These are phyloP conservation scores for Phlebopus sp. DNA, from an alignment of 1,284 basidiomycete species.

Conservation along the genomic window DNA sequence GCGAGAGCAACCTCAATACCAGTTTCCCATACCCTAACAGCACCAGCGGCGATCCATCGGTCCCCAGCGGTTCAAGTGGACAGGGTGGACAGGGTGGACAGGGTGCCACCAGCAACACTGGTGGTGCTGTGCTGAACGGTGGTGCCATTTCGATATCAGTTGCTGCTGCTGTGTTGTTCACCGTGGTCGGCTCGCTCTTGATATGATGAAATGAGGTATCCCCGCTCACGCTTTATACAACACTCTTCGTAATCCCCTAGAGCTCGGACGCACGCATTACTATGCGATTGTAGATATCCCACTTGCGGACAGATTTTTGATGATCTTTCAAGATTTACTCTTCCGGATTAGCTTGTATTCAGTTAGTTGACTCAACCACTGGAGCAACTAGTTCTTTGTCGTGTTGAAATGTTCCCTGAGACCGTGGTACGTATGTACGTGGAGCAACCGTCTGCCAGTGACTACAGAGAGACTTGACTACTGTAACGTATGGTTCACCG, in stretches of 20 bases:
- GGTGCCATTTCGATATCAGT: slow-evolving; percentile 13
- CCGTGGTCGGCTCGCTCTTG: slow-evolving; percentile 13
- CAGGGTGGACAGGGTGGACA: slow-evolving; percentile 1
- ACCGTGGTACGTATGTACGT: too few relatives aligned
- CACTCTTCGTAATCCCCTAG: slow-evolving; percentile 21
- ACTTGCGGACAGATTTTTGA: slow-evolving; percentile 12
- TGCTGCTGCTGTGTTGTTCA: slow-evolving; percentile 13
- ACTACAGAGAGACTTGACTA: too few relatives aligned
- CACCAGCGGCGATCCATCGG: slow-evolving; percentile 9
- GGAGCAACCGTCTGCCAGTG: too few relatives aligned
- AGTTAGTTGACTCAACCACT: slow-evolving; percentile 1
- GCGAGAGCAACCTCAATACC: slow-evolving; percentile 59
- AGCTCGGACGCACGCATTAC: background rate
- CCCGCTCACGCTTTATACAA: slow-evolving; percentile 12
- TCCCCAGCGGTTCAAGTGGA: slow-evolving; percentile 8
- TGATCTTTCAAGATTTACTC: slow-evolving; percentile 2
- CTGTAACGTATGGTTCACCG: slow-evolving; percentile 13
- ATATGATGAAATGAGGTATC: slow-evolving; percentile 13
- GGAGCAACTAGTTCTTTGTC: background rate
- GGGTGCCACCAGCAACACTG: slow-evolving; percentile 6
- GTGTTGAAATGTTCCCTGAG: too few relatives aligned
- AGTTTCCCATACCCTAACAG: slow-evolving; percentile 51
- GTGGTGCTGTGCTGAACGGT: slow-evolving; percentile 12
- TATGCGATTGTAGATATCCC: slow-evolving; percentile 22
- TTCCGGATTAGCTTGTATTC: slow-evolving; percentile 18